A percentile compares a stretch with the other conserved stretches of the same genome.
Conservation (phyloP, 306 rosid species). For the Psophocarpus tetragonolobus region DNA sequence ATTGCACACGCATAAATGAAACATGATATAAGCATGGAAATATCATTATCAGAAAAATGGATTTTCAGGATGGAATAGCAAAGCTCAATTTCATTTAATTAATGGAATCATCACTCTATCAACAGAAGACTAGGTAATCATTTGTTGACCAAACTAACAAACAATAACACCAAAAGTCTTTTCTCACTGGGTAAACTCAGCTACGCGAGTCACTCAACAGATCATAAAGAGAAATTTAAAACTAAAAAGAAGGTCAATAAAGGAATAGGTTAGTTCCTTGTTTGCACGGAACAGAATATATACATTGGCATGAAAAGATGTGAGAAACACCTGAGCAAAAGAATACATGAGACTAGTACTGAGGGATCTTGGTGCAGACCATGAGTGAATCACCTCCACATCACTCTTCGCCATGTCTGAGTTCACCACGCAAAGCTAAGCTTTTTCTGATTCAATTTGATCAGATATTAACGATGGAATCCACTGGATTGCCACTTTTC, state of each 20-base stretch:
- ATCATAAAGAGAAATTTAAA: not conserved
- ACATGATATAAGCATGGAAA: constrained; percentile 1
- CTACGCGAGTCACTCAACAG: not conserved
- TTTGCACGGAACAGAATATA: not conserved
- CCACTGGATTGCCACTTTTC: not conserved
- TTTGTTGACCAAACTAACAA: not conserved
- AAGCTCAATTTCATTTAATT: not conserved
- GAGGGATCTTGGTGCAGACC: constrained; percentile 87
- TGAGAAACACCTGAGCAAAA: constrained; percentile 64
- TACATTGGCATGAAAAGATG: not conserved
- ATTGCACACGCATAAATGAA: constrained; percentile 23
- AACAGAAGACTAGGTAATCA: not conserved
- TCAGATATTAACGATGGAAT: not conserved
- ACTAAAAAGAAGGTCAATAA: not conserved
- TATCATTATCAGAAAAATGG: not conserved
- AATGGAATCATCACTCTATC: not conserved
- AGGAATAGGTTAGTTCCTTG: not conserved
- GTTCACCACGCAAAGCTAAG: not conserved
- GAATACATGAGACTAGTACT: constrained; percentile 80
- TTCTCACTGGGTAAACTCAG: not conserved
- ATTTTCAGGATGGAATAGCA: not conserved
- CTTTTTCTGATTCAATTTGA: not conserved
- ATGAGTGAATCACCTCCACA: constrained; percentile 73
- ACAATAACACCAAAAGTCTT: not conserved
- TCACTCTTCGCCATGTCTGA: constrained; percentile 49